Evolutionary conservation across 2,329 filamentous ascomycete species (phyloP), one percentile per base, ranked within the genome.

Genomic region (Fusarium hainanense): DNA sequence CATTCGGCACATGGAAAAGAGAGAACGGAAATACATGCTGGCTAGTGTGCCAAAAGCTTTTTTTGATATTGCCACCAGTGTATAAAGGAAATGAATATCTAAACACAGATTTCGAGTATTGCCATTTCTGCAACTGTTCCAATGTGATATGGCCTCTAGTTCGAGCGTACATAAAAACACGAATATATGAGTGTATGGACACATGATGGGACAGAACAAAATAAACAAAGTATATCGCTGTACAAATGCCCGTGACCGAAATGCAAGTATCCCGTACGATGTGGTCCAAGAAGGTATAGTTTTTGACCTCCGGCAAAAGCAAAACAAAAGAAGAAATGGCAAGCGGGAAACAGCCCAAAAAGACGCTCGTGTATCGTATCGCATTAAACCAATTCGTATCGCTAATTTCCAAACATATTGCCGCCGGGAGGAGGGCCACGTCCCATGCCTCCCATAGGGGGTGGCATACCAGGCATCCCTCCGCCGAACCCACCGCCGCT

Each of bases 381-480:
- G 30, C 46, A 60, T 55, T 32, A 40, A 25, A 46, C 23, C 55
- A 30, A 23, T 34, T 34, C 27, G 12, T 55, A 62, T 49, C 69
- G 54, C 72, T 54, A 66, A 41, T 66, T 66, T 20, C 63, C 54
- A 32, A 76, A 79, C 72, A 78, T 77, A 46, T 69, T 70, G 25
- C 70, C 71, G 18, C 70, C 74, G 6, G 64, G 61, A 40, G 69
- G 60, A 63, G 59, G 61, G 6, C 57, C 57, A n/a, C 58, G 66
- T 10, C 67, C 58, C 59, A 69, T 65, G 8, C 68, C 69, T 48
- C 54, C 70, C 63, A 70, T 67, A 10, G 64, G 69, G 21, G 61
- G 56, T 40, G 48, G 68, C 68, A 71, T 74, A 37, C 71, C 71
- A 14, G 69, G 66, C 51, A 72, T 70, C 12, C 74, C 67, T 20